phyloP scores from a whole-genome alignment of 495 filamentous ascomycete genomes.

The Aspergillus egyptiacus region DNA sequence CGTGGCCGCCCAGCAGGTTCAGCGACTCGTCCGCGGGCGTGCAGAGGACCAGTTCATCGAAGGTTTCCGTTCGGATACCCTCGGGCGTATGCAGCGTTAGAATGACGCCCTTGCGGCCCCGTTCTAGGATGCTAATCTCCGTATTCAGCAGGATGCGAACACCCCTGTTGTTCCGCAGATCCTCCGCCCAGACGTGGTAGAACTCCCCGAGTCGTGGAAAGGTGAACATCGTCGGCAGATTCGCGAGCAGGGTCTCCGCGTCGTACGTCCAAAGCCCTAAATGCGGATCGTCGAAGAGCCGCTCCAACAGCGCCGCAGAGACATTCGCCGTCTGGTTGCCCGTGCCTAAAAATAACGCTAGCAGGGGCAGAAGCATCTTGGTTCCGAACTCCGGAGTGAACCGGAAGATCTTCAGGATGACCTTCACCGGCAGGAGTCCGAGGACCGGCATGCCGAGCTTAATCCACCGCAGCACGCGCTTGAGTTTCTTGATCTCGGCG shows the following conservation, averaged over 20 bases:
- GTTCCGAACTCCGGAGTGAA: slow-evolving; percentile 72
- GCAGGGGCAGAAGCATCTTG: slow-evolving; percentile 65
- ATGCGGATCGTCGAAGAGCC: slow-evolving; percentile 67
- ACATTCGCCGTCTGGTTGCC: slow-evolving; percentile 78
- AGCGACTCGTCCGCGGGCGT: slow-evolving; percentile 64
- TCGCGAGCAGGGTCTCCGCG: slow-evolving; percentile 59
- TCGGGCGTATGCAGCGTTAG: slow-evolving; percentile 10
- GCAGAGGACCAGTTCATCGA: slow-evolving; percentile 70
- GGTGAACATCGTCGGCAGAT: slow-evolving; percentile 72
- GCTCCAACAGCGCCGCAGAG: slow-evolving; percentile 65
- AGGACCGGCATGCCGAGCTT: slow-evolving; percentile 65
- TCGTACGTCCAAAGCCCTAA: slow-evolving; percentile 75
- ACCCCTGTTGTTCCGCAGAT: slow-evolving; percentile 54
- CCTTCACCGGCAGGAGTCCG: slow-evolving; percentile 65
- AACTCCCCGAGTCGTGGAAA: slow-evolving; percentile 71
- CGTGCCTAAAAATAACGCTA: slow-evolving; percentile 74
- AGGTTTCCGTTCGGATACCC: slow-evolving; percentile 32
- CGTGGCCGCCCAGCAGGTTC: slow-evolving; percentile 54
- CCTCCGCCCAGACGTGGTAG: slow-evolving; percentile 61
- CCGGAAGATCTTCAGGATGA: slow-evolving; percentile 61
- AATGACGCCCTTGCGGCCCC: slow-evolving; percentile 53
- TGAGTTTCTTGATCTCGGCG: slow-evolving; percentile 61
- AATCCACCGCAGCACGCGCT: slow-evolving; percentile 57
- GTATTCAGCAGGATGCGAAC: slow-evolving; percentile 61
- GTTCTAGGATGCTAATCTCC: slow-evolving; percentile 52